Evolutionary conservation across 768 basidiomycete species (phyloP), one percentile per base, ranked within the genome.

Genomic region (Leucocoprinus birnbaumii): DNA sequence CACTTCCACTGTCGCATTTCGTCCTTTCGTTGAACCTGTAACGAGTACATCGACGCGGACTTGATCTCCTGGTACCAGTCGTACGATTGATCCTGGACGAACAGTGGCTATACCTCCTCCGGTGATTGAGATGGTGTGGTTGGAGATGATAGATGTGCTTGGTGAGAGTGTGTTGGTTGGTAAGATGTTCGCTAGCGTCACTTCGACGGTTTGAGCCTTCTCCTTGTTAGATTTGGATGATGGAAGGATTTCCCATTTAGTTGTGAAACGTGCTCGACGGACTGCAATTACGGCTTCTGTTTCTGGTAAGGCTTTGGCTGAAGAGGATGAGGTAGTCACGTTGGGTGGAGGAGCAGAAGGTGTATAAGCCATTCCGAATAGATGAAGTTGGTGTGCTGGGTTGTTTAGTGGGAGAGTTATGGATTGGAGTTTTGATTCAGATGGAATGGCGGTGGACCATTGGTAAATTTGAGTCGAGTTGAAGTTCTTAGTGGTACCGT

Each of bases 61-160:
- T 50, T 84, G 81, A 60, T 85, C 84, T 14, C 68, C 74, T 0
- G 80, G 71, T 8, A 79, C 72, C 1, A 84, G 65, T 25, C 84
- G 77, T 50, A 71, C 60, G 6, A 84, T 43, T 1, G 63, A 57
- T 1, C 77, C 84, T 0, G 72, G 63, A 2, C 40, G 43, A 38
- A 81, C 65, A 0, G 83, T 85, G 16, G 61, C 66, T 14, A 84
- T 62, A 0, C 72, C 73, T 35, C 62, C 34, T 0, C 76, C 77
- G 0, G 46, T 60, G 16, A 79, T 59, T n/a, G 71, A 69, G 13
- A 80, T 60, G 19, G 66, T 60, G 54, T 76, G 71, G 19, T 53
- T 61, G 3, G 68, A 61, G 8, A 61, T 66, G 21, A 77, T 31
- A 2, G 77, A 72, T 0, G 71, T 67, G 27, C 59, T 57, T 2